These are phyloP conservation scores for Microbotryum silenes-acaulis DNA, from an alignment of 1,284 basidiomycete species.

Conservation along the genomic window DNA sequence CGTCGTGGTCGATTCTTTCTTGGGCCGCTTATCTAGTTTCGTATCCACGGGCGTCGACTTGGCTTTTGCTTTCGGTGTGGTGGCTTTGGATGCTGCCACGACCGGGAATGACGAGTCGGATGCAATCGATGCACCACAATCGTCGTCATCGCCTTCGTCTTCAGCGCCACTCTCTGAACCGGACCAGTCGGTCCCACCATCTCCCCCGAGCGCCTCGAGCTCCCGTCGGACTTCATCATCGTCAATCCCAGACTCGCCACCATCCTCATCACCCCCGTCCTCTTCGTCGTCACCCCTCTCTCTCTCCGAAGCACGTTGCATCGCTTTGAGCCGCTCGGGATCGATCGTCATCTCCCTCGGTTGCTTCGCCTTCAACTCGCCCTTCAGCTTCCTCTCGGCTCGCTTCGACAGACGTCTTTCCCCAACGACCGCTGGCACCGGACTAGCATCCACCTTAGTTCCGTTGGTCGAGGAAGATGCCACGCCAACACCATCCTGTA, in stretches of 20 bases:
- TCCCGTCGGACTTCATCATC: conserved; percentile 24
- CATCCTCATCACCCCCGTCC: conserved; percentile 31
- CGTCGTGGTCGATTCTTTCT: conserved; percentile 9
- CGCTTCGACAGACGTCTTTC: conserved; percentile 34
- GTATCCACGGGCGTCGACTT: conserved; percentile 21
- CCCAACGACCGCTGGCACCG: conserved; percentile 10
- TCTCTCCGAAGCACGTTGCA: conserved; percentile 2
- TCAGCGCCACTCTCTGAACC: conserved; percentile 19
- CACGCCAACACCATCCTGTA: conserved; percentile 1
- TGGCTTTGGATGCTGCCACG: not conserved
- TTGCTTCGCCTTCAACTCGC: conserved; percentile 8
- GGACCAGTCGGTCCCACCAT: conserved; percentile 23
- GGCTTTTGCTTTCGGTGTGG: conserved; percentile 9
- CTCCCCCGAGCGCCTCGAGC: conserved; percentile 11
- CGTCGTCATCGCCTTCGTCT: conserved; percentile 9
- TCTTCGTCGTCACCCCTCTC: conserved; percentile 36
- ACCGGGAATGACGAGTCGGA: conserved; percentile 1
- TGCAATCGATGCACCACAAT: not conserved
- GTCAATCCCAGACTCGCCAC: conserved; percentile 35
- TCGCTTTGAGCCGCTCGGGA: conserved; percentile 11
- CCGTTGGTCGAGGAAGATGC: not conserved
- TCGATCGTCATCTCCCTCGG: conserved; percentile 25
- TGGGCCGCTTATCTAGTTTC: conserved; percentile 35
- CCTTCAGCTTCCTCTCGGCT: conserved; percentile 22
- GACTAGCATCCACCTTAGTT: not conserved